These are phyloP conservation scores for Coix lacrymajobi DNA, from an alignment of 176 grass and related monocot genomes.

Conservation along the genomic window DNA sequence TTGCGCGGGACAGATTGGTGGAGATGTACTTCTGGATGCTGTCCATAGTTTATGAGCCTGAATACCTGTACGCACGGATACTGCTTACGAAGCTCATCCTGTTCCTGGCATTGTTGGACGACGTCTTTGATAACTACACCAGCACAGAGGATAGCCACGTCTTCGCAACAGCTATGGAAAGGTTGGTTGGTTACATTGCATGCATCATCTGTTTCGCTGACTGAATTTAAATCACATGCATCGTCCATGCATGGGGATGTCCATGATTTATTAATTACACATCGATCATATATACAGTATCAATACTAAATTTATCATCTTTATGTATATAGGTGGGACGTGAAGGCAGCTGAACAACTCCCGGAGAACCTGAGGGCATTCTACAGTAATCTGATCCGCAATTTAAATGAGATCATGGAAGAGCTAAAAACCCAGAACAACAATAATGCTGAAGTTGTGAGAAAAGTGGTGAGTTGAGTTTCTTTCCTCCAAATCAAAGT, in stretches of 20 bases:
- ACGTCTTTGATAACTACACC: constrained; percentile 43
- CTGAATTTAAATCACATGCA: not conserved
- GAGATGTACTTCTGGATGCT: constrained; percentile 46
- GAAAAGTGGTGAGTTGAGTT: not conserved
- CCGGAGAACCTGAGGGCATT: constrained; percentile 12
- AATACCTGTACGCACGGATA: constrained; percentile 20
- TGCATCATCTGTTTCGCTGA: not conserved
- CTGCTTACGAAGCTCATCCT: constrained; percentile 21
- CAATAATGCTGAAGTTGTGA: not conserved
- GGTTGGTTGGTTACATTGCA: no score
- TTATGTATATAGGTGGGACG: constrained; percentile 15
- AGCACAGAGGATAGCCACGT: constrained; percentile 35
- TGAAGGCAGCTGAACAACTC: constrained; percentile 3
- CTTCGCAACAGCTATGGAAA: constrained; percentile 38
- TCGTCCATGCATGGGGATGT: no score
- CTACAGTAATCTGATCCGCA: constrained; percentile 14
- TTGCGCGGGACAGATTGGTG: constrained; percentile 31
- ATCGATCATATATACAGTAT: no score
- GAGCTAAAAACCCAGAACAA: constrained; percentile 7
- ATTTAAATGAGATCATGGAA: not conserved
- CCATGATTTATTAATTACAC: no score
- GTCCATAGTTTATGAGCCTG: constrained; percentile 36
- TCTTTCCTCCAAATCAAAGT: no score
- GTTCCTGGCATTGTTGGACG: constrained; percentile 30
- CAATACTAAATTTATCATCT: not conserved